phyloP scores from a whole-genome alignment of 2,329 filamentous ascomycete species.

The Dothideomycetidae sp. region DNA sequence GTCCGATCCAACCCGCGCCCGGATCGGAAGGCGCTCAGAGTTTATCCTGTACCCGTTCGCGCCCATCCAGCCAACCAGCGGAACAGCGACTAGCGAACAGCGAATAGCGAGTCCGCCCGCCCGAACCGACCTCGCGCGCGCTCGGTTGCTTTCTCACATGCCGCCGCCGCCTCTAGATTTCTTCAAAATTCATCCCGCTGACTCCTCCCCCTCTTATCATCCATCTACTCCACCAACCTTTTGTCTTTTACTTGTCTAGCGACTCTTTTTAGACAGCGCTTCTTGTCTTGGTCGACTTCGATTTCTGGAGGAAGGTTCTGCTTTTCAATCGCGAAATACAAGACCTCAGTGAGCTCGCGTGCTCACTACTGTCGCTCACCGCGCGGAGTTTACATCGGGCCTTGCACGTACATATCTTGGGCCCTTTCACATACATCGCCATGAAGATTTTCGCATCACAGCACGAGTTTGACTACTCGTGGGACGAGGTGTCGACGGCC shows the following conservation, averaged over 20 bases:
- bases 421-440: not conserved
- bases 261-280: not conserved
- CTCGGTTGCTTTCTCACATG: not conserved
- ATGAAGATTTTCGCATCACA: constrained; percentile 95
- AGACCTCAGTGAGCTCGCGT: not conserved
- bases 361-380: too few relatives aligned
- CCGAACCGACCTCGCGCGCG: too few relatives aligned
- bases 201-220: not conserved
- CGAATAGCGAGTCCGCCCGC: too few relatives aligned
- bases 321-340: too few relatives aligned
- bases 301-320: not conserved
- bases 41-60: not conserved
- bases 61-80: not conserved
- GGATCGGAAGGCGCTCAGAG: too few relatives aligned
- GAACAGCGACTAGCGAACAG: too few relatives aligned
- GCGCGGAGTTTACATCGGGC: too few relatives aligned
- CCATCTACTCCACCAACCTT: not conserved
- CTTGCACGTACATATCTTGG: too few relatives aligned
- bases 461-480: constrained; percentile 92
- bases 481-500: constrained; percentile 92
- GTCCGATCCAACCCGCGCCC: too few relatives aligned
- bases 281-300: not conserved
- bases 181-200: not conserved
- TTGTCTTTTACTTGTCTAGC: not conserved
- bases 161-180: not conserved